These are phyloP conservation scores for Gentiana macrophylla DNA, from an alignment of 257 asterid species.

Conservation along the genomic window DNA sequence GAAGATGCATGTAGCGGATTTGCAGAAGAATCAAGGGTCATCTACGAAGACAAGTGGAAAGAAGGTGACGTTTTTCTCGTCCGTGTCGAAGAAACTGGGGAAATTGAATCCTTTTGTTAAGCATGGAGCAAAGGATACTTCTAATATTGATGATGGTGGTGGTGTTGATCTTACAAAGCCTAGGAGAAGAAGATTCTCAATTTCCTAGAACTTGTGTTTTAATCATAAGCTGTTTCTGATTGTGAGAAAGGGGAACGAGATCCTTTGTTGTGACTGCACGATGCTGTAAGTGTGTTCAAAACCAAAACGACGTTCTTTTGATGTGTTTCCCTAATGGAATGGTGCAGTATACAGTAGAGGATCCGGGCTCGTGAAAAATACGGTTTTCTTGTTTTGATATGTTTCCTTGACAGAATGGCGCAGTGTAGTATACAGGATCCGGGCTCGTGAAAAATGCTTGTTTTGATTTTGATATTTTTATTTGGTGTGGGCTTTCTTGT, in stretches of 20 bases:
- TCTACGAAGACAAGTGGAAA: conserved; percentile 21
- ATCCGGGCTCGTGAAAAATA: too few relatives aligned
- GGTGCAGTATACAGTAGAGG: too few relatives aligned
- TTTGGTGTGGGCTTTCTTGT: too few relatives aligned
- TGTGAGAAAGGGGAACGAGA: too few relatives aligned
- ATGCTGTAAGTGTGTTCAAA: conserved; percentile 12
- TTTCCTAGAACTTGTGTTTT: conserved; percentile 32
- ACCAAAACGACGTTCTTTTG: not conserved
- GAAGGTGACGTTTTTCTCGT: conserved; percentile 65
- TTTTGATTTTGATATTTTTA: too few relatives aligned
- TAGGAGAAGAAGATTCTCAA: conserved; percentile 84
- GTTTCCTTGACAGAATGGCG: too few relatives aligned
- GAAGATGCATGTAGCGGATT: conserved; percentile 70
- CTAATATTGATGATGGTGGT: conserved; percentile 41
- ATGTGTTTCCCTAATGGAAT: too few relatives aligned
- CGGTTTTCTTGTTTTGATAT: too few relatives aligned
- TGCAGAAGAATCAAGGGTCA: conserved; percentile 38
- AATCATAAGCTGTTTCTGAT: not conserved
- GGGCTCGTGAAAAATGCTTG: too few relatives aligned
- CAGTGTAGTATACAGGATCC: too few relatives aligned
- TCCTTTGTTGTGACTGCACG: not conserved
- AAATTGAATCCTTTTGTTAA: conserved; percentile 64
- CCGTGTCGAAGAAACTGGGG: conserved; percentile 70
- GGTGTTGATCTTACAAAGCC: conserved; percentile 63
- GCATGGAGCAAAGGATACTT: conserved; percentile 84